Evolutionary conservation across 2,329 filamentous ascomycete species (phyloP).

Genomic region (Apiospora phragmitis): DNA sequence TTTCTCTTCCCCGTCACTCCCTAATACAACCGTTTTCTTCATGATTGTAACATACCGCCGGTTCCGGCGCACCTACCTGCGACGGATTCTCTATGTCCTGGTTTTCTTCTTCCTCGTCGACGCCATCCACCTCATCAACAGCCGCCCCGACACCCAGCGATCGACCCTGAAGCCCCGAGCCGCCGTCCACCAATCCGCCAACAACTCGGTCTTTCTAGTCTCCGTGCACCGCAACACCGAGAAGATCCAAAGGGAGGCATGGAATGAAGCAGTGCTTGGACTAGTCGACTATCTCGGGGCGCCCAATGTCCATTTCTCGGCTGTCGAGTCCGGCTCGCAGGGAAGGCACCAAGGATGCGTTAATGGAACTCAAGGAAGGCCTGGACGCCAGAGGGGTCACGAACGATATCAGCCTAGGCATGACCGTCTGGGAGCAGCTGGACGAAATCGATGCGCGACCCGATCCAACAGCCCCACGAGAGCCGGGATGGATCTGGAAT

Average conservation of each 20-base stretch:
- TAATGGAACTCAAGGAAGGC: slow-evolving; percentile 55
- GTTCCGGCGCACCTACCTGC: slow-evolving; percentile 35
- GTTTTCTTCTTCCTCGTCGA: slow-evolving; percentile 36
- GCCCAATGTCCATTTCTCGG: slow-evolving; percentile 64
- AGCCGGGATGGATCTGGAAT: slow-evolving; percentile 62
- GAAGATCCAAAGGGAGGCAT: slow-evolving; percentile 55
- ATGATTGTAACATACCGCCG: slow-evolving; percentile 38
- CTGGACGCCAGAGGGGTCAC: slow-evolving; percentile 52
- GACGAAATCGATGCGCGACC: slow-evolving; percentile 51
- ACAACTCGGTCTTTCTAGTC: slow-evolving; percentile 59
- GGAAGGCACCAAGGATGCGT: slow-evolving; percentile 64
- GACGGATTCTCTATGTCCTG: slow-evolving; percentile 32
- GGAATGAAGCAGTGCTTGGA: slow-evolving; percentile 58
- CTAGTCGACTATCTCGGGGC: slow-evolving; percentile 58
- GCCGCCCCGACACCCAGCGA: slow-evolving; percentile 32
- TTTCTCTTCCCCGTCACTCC: not conserved
- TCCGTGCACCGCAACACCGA: slow-evolving; percentile 70
- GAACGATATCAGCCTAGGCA: slow-evolving; percentile 58
- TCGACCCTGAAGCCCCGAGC: slow-evolving; percentile 22
- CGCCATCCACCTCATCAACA: slow-evolving; percentile 29
- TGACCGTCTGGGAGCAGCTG: slow-evolving; percentile 52
- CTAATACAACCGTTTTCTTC: slow-evolving; percentile 10
- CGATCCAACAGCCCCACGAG: slow-evolving; percentile 31
- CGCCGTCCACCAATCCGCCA: slow-evolving; percentile 19
- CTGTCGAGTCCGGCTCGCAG: slow-evolving; percentile 68